Evolutionary conservation across 1,284 basidiomycete genomes (phyloP).

Genomic region (Trametes versicolor): DNA sequence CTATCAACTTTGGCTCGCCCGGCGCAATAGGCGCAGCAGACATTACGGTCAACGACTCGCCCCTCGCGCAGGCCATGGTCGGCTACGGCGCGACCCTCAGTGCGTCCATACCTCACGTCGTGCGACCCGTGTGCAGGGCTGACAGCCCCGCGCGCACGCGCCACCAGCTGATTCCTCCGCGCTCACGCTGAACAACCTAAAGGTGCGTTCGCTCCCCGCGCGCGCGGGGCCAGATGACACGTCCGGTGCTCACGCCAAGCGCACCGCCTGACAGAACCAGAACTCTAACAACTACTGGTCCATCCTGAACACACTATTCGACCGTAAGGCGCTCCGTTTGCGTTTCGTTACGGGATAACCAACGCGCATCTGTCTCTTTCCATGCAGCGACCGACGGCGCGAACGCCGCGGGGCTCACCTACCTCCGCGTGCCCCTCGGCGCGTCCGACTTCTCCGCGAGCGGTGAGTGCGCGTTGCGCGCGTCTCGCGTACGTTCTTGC

Average conservation of each 20-base stretch:
- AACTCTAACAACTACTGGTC: conserved; percentile 56
- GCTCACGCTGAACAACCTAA: conserved; percentile 54
- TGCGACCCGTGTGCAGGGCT: no score
- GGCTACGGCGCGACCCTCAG: conserved; percentile 61
- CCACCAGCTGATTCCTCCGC: conserved; percentile 60
- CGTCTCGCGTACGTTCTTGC: neutral
- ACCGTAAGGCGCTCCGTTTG: conserved; percentile 44
- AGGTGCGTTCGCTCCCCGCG: conserved; percentile 44
- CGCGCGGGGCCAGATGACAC: conserved; percentile 7
- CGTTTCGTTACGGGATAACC: neutral
- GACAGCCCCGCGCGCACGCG: neutral
- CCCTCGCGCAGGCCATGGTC: conserved; percentile 54
- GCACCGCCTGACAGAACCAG: conserved; percentile 46
- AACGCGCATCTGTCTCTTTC: neutral
- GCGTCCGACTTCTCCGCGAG: conserved; percentile 56
- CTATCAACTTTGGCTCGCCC: conserved; percentile 52
- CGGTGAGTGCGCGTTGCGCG: conserved; percentile 22
- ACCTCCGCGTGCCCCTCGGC: conserved; percentile 62
- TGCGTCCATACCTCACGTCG: conserved; percentile 39
- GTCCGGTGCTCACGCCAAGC: neutral
- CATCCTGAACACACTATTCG: conserved; percentile 55
- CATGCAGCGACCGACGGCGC: conserved; percentile 54
- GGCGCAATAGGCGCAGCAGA: conserved; percentile 53
- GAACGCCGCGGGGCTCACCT: conserved; percentile 57
- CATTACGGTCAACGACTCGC: conserved; percentile 54